These are phyloP conservation scores for Colletotrichum tofieldiae DNA, from an alignment of 2,329 filamentous ascomycete species.

Conservation along the genomic window DNA sequence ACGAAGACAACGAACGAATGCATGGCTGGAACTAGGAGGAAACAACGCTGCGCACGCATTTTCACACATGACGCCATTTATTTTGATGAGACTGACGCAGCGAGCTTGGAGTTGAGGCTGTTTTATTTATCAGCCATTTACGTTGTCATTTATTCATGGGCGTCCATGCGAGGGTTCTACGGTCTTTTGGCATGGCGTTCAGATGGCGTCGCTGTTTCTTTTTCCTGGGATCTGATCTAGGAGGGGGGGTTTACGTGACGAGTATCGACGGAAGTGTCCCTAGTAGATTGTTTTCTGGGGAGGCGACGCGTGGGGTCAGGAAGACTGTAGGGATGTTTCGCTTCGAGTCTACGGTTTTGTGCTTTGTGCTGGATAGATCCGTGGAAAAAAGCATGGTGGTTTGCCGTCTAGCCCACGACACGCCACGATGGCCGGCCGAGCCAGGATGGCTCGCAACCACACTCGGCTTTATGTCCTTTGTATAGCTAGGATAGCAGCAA, in stretches of 20 bases:
- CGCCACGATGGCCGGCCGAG: conserved; percentile 21
- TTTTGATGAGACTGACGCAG: conserved; percentile 40
- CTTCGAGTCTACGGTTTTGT: background rate
- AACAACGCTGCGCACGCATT: background rate
- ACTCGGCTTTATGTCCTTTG: conserved; percentile 29
- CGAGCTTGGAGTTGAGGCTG: conserved; percentile 36
- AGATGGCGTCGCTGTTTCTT: conserved; percentile 12
- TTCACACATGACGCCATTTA: conserved; percentile 9
- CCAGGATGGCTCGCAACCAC: conserved; percentile 17
- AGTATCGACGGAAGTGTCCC: background rate
- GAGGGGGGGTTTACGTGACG: background rate
- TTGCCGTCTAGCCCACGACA: conserved; percentile 17
- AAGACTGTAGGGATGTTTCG: background rate
- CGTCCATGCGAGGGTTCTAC: conserved; percentile 7
- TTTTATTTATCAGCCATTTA: conserved; percentile 23
- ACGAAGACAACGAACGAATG: conserved; percentile 55
- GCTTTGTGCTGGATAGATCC: conserved; percentile 2
- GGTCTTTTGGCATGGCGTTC: conserved; percentile 28
- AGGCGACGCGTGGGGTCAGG: background rate
- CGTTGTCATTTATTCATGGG: conserved; percentile 18
- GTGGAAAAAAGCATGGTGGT: background rate
- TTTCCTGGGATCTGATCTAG: conserved; percentile 2
- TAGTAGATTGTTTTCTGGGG: background rate
- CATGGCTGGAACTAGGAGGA: conserved; percentile 27
- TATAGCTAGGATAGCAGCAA: conserved; percentile 31